These are phyloP conservation scores for Hypericum perforatum DNA, from an alignment of 345 rosid genomes.

Conservation along the genomic window DNA sequence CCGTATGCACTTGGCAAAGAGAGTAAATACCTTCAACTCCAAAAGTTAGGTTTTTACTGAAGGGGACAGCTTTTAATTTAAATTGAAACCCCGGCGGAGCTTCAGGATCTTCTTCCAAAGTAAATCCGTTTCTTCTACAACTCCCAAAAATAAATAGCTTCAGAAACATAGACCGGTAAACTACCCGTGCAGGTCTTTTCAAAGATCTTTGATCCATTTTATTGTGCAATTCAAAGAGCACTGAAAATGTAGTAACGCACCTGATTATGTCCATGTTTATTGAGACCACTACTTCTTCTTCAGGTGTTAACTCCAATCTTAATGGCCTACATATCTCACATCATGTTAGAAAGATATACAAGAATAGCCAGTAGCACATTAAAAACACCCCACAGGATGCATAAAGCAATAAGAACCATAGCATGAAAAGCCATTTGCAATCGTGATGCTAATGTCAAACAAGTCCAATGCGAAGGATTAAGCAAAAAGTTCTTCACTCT, in stretches of 20 bases:
- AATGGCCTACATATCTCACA: constrained; percentile 42
- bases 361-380: too few relatives aligned
- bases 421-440: constrained; percentile 1
- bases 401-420: too few relatives aligned
- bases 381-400: too few relatives aligned
- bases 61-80: constrained; percentile 71
- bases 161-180: not conserved
- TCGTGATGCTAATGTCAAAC: not conserved
- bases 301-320: constrained; percentile 86
- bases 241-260: constrained; percentile 22
- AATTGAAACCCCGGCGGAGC: constrained; percentile 69
- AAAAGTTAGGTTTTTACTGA: constrained; percentile 89
- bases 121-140: constrained; percentile 78
- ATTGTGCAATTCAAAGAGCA: not conserved
- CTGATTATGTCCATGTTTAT: constrained; percentile 88
- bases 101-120: constrained; percentile 67
- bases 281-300: constrained; percentile 72
- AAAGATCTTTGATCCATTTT: too few relatives aligned
- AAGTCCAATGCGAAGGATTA: too few relatives aligned
- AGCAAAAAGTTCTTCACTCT: too few relatives aligned
- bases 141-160: constrained; percentile 7
- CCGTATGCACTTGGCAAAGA: too few relatives aligned
- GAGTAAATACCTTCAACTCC: constrained; percentile 66
- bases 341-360: too few relatives aligned
- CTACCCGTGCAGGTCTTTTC: not conserved